phyloP scores from a whole-genome alignment of 306 rosid genomes.

The Quercus mongolica region DNA sequence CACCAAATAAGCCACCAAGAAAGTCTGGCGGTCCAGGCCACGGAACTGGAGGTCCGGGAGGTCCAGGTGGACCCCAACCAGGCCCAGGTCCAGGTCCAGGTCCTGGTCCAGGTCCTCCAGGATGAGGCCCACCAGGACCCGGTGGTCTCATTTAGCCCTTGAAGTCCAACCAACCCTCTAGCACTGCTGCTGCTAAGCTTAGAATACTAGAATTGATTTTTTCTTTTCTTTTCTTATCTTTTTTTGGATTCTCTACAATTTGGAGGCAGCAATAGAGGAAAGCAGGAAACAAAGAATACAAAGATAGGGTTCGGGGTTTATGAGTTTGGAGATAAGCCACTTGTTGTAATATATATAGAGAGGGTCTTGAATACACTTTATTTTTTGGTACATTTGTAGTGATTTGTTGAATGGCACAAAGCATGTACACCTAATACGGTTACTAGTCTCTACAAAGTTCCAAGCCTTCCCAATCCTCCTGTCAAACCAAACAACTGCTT shows the following conservation, averaged over 20 bases:
- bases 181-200: neutral
- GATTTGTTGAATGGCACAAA: neutral
- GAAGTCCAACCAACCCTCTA: neutral
- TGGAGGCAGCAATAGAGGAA: neutral
- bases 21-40: conserved; percentile 1
- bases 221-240: too few relatives aligned
- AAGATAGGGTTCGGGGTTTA: neutral
- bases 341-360: neutral
- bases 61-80: conserved; percentile 18
- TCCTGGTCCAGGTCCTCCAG: conserved; percentile 9
- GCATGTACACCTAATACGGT: neutral
- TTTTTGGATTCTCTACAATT: too few relatives aligned
- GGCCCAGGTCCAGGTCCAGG: conserved; percentile 10
- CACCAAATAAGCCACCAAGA: conserved; percentile 24
- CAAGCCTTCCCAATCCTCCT: conserved; percentile 13
- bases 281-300: neutral
- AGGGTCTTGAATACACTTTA: neutral
- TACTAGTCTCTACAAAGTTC: neutral
- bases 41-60: neutral
- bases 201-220: neutral
- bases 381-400: neutral
- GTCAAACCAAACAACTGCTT: conserved; percentile 23
- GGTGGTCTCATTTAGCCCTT: conserved; percentile 32
- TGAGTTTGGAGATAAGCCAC: neutral
- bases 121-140: neutral